Conservation (phyloP, 1,139 yeast species). For the Ogataea hybrid region DNA sequence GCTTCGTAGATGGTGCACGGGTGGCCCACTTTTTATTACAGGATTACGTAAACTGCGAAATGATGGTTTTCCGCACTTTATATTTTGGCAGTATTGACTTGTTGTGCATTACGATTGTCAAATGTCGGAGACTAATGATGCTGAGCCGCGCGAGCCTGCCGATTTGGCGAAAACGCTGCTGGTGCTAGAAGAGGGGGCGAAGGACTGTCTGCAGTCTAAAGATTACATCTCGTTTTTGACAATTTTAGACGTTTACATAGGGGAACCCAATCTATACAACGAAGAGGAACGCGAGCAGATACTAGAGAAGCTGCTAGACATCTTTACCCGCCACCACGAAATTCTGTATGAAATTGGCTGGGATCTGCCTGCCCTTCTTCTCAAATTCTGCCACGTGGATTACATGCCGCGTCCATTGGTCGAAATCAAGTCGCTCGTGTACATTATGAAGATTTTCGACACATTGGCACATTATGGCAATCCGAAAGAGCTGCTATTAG, state of each 20-base stretch:
- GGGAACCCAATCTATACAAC: conserved; percentile 45
- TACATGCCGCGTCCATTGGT: conserved; percentile 22
- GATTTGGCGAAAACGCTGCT: conserved; percentile 18
- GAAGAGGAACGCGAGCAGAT: conserved; percentile 47
- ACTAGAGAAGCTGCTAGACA: conserved; percentile 40
- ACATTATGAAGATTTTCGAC: conserved; percentile 51
- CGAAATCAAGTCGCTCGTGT: conserved; percentile 23
- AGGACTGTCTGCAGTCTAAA: conserved; percentile 35
- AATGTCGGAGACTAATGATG: conserved; percentile 19
- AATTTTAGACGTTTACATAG: conserved; percentile 59
- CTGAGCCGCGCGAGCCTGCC: conserved; percentile 19
- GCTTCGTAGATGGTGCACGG: neutral
- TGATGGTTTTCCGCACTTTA: neutral
- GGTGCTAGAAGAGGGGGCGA: conserved; percentile 25
- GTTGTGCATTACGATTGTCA: neutral
- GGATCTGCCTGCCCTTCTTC: conserved; percentile 73
- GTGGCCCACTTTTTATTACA: neutral
- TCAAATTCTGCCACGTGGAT: conserved; percentile 41
- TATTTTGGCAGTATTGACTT: neutral
- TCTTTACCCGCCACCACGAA: conserved; percentile 44
- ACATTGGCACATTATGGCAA: conserved; percentile 65
- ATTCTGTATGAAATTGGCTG: conserved; percentile 74
- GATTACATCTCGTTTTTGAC: conserved; percentile 77
- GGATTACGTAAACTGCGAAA: conserved; percentile 2
- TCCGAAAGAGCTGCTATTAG: conserved; percentile 73